Base-by-base conservation (phyloP, 352 stramenopile species). In the Pythium scleroteichum region DNA sequence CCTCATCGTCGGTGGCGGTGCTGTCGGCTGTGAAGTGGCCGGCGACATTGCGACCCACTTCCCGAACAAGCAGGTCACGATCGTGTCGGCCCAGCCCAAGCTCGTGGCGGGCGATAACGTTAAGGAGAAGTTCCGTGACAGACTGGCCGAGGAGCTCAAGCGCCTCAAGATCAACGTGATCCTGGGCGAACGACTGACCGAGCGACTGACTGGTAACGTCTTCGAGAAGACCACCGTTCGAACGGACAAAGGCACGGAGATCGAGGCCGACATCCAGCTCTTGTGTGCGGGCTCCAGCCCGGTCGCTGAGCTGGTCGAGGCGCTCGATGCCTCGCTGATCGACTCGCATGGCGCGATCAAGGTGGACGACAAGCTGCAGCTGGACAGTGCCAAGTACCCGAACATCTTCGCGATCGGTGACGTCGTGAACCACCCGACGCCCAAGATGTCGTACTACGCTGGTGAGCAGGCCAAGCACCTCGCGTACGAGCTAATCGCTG, bases 331-430 rank as follows among this genome's bases (percentile, higher is more conserved):
- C 1, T 62, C 49, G 23, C 50, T 82, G 14, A 64, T 85, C 13
- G 73, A 74, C 14, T 39, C 35, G n/a, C 47, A 68, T 17, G 75
- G 75, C 1, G 66, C 67, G 38, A 62, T 84, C 59, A 77, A 78
- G 52, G 75, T 84, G 1, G 79, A 79, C 63, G 72, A 62, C 47
- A 55, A 69, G 46, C 50, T 84, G 47, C 72, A 84, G 61, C 61
- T 87, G 22, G 75, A 79, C 53, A 69, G 69, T 44, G 48, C 40
- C 1, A 59, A 68, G 58, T 87, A 75, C 59, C 32, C 66, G 4
- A 73, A 84, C 60, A 74, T 87, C 19, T 87, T 80, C 53, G 73
- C 68, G 35, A 52, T 85, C n/a, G 78, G 75, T 44, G 75, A 87
- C 59, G 67, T 61, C 10, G 76, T 50, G 52, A 85, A 80, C 69